phyloP scores from a whole-genome alignment of 805 yeast species.

The Cyberlindnera subsufficiens region DNA sequence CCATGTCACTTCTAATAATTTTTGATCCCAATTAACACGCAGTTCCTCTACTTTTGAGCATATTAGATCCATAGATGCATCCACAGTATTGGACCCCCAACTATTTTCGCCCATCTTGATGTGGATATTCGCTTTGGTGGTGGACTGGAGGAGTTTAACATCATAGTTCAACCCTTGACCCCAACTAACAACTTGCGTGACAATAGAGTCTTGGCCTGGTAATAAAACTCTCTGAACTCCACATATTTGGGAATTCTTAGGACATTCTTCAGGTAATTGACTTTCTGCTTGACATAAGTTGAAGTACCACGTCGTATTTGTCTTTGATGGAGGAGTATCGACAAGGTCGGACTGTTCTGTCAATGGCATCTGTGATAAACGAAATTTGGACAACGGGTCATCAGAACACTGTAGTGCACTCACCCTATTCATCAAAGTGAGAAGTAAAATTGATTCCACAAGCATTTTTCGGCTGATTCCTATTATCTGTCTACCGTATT shows the following conservation, averaged over 20 bases:
- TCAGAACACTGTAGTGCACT: conserved; percentile 17
- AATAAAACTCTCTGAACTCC: conserved; percentile 56
- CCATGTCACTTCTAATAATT: conserved; percentile 29
- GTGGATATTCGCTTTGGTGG: conserved; percentile 27
- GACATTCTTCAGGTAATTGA: conserved; percentile 44
- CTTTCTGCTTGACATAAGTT: conserved; percentile 55
- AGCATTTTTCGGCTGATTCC: background rate
- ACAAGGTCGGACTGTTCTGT: conserved; percentile 33
- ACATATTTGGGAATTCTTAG: conserved; percentile 69
- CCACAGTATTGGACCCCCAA: conserved; percentile 64
- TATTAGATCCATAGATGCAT: conserved; percentile 39
- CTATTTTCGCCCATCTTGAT: conserved; percentile 44
- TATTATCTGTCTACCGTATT: too few species aligned
- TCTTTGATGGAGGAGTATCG: conserved; percentile 76
- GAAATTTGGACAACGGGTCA: conserved; percentile 16
- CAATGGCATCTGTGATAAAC: conserved; percentile 31
- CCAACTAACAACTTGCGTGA: conserved; percentile 60
- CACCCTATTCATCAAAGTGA: background rate
- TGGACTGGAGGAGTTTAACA: conserved; percentile 8
- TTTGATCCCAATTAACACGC: conserved; percentile 19
- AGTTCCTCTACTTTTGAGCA: conserved; percentile 38
- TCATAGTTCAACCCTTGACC: conserved; percentile 35
- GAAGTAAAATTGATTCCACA: background rate
- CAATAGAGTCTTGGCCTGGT: conserved; percentile 41
- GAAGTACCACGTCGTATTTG: conserved; percentile 59